phyloP scores from a whole-genome alignment of 2,329 filamentous ascomycete species.

The Fusarium sp. region DNA sequence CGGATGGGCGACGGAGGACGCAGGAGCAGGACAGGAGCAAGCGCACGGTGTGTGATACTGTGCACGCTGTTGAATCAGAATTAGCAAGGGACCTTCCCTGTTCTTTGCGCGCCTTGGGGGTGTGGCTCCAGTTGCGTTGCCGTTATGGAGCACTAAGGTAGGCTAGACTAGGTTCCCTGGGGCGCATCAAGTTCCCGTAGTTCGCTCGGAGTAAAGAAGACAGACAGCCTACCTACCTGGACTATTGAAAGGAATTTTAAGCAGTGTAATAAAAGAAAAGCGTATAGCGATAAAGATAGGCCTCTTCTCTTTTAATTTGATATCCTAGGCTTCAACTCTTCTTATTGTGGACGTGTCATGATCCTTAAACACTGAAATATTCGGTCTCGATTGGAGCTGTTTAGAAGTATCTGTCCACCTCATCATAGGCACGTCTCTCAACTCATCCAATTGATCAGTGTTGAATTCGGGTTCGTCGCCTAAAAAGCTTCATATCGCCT shows the following conservation, averaged over 20 bases:
- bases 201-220: constrained; percentile 28
- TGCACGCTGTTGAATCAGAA: constrained; percentile 10
- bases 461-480: constrained; percentile 1
- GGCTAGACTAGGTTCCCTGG: constrained; percentile 21
- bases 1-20: constrained; percentile 3
- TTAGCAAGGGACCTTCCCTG: constrained; percentile 11
- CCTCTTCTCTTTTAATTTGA: too few relatives aligned
- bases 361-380: neutral
- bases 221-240: neutral
- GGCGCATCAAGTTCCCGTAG: constrained; percentile 35
- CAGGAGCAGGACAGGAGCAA: neutral
- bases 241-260: neutral
- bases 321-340: too few relatives aligned
- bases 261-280: neutral
- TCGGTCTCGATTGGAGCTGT: neutral
- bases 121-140: constrained; percentile 33
- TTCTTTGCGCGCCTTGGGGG: constrained; percentile 13
- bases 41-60: constrained; percentile 26
- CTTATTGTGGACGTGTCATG: neutral
- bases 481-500: constrained; percentile 28
- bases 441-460: constrained; percentile 15
- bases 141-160: constrained; percentile 8
- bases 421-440: constrained; percentile 10
- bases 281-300: neutral
- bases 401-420: constrained; percentile 4